Evolutionary conservation across 164 flowering plant genomes (phyloP), one percentile per base, ranked within the genome.

Genomic region (Sedum album): DNA sequence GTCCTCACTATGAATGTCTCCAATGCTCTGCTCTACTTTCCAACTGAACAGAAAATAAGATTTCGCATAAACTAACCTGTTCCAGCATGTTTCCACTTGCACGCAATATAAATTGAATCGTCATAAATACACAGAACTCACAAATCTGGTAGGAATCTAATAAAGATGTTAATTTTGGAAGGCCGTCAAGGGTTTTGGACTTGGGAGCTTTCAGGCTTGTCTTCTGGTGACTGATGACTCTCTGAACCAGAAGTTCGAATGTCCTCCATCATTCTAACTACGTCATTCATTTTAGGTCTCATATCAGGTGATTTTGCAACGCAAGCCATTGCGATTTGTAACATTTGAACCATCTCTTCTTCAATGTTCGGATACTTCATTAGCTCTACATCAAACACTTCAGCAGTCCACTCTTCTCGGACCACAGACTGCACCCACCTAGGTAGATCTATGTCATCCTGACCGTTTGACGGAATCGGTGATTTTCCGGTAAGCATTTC

Each of bases 351-450:
- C 83, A 85, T 73, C 72, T 85, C 89, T 57, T 85, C 89, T 79
- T 85, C 89, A 20, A 76, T 74, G 66, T 82, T 80, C 14, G 71
- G 80, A 71, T 70, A 76, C 75, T 74, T 79, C 82, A 81, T 74
- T 51, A 85, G 68, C 79, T 85, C 87, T 3, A 76, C 78, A 42
- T 85, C 89, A 55, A 85, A 85, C 31, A 85, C 89, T 73, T 85
- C 89, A 14, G 86, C 82, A 82, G 62, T 57, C 62, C 62, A 57
- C 62, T 79, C 84, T 28, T 82, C 84, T 7, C 69, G 73, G 17
- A 85, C 89, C 18, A 85, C 89, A 5, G 89, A 85, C 73, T 83
- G 86, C 17, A 85, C 89, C 89, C 89, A 85, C 72, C 86, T 76
- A 10, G 87, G 87, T 9, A 85, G 82, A 76, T 85, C 87, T 69